A percentile compares a stretch with the other conserved stretches of the same genome.
Evolutionary conservation across 305 asterid genomes (phyloP).

Genomic region (Lippia alba): DNA sequence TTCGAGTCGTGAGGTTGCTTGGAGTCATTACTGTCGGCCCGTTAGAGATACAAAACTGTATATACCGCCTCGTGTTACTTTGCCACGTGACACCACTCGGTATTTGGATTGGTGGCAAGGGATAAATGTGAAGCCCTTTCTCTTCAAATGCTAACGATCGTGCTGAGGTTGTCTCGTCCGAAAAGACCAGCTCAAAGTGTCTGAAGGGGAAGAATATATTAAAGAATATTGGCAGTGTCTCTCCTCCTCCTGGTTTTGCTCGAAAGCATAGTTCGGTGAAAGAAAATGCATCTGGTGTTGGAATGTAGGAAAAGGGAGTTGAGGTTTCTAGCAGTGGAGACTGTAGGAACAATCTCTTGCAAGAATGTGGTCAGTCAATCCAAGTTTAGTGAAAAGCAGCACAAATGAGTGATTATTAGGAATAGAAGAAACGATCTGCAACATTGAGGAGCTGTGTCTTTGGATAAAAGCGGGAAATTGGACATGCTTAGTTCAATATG

Average conservation of each 20-base stretch:
- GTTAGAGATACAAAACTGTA: conserved; percentile 37
- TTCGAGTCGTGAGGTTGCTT: conserved; percentile 35
- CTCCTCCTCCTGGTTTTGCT: conserved; percentile 1
- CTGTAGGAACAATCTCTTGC: not conserved
- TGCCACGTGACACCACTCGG: conserved; percentile 39
- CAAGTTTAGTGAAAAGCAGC: not conserved
- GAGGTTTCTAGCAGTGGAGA: not conserved
- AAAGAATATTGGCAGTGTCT: not conserved
- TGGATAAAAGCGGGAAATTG: not conserved
- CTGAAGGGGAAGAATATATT: not conserved
- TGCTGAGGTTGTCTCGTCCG: not conserved
- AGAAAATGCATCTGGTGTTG: not conserved
- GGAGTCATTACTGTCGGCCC: conserved; percentile 46
- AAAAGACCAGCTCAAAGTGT: not conserved
- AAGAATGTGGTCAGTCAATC: not conserved
- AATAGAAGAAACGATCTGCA: not conserved
- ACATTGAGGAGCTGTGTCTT: not conserved
- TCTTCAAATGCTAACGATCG: conserved; percentile 8
- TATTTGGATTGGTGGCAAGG: conserved; percentile 47
- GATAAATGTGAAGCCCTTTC: conserved; percentile 1
- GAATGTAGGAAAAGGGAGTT: not conserved
- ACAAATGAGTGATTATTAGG: not conserved
- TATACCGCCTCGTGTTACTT: conserved; percentile 36
- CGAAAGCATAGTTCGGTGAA: not conserved
- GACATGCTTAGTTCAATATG: too few relatives aligned